Conservation (phyloP, 1,284 basidiomycete species). For the Ceratobasidium sp. region DNA sequence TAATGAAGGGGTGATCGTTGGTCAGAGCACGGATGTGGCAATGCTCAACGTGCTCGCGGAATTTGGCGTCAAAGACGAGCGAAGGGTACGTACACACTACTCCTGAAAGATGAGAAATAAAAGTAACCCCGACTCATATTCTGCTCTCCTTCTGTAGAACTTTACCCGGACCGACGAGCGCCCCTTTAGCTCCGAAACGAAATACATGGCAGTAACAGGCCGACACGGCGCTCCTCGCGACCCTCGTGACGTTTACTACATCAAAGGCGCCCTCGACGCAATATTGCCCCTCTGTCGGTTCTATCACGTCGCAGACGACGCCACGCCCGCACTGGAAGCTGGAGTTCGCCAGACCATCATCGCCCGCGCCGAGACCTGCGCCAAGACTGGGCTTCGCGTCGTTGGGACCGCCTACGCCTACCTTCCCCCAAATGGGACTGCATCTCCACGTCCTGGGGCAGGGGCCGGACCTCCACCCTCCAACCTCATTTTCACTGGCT, state of each 20-base stretch:
- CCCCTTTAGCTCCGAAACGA: constrained; percentile 92
- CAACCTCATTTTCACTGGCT: constrained; percentile 88
- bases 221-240: constrained; percentile 59
- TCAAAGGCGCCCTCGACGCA: constrained; percentile 92
- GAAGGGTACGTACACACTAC: constrained; percentile 65
- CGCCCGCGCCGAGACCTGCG: constrained; percentile 74
- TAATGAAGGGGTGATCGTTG: constrained; percentile 80
- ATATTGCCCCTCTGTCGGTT: constrained; percentile 87
- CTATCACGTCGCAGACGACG: constrained; percentile 87
- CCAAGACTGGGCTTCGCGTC: constrained; percentile 82
- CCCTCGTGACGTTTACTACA: constrained; percentile 80
- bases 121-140: constrained; percentile 30
- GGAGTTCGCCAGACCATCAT: constrained; percentile 73
- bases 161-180: constrained; percentile 84
- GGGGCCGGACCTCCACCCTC: constrained; percentile 51
- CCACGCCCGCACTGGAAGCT: constrained; percentile 79
- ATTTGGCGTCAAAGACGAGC: constrained; percentile 76
- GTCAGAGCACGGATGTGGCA: constrained; percentile 95
- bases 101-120: constrained; percentile 18
- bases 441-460: constrained; percentile 48
- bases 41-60: constrained; percentile 82
- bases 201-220: constrained; percentile 92
- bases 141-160: constrained; percentile 49
- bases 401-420: constrained; percentile 91
- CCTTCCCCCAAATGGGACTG: constrained; percentile 61